A percentile compares a stretch with the other conserved stretches of the same genome.
Conservation (phyloP, 2,329 filamentous ascomycete genomes). For the Trichophaea hybrida region DNA sequence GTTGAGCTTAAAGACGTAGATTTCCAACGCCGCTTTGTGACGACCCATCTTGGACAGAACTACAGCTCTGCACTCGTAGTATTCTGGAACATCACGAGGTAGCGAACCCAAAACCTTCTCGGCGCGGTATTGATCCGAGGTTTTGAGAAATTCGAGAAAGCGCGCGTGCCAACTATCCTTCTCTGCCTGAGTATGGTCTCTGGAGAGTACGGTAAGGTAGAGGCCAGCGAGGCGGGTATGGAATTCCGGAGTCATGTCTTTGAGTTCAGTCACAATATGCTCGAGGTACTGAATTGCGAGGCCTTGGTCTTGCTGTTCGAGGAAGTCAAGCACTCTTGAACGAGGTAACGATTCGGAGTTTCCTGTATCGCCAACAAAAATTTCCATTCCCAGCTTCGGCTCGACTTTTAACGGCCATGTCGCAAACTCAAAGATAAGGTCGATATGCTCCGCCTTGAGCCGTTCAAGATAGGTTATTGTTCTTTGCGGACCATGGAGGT, state of each 20-base stretch:
- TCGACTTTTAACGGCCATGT: slow-evolving; percentile 69
- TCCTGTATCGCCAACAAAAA: slow-evolving; percentile 85
- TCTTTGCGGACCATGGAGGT: slow-evolving; percentile 63
- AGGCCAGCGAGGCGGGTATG: slow-evolving; percentile 72
- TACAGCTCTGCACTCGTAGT: slow-evolving; percentile 80
- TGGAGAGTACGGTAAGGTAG: slow-evolving; percentile 44
- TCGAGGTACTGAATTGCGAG: slow-evolving; percentile 76
- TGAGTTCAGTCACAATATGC: slow-evolving; percentile 75
- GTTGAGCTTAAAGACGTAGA: slow-evolving; percentile 88
- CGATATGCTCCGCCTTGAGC: slow-evolving; percentile 71
- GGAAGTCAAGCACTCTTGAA: slow-evolving; percentile 57
- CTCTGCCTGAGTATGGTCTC: slow-evolving; percentile 20
- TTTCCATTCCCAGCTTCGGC: slow-evolving; percentile 68
- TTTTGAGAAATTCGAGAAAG: slow-evolving; percentile 53
- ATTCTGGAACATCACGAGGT: slow-evolving; percentile 65
- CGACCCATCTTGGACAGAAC: slow-evolving; percentile 89
- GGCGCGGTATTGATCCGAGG: slow-evolving; percentile 67
- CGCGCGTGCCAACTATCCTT: background rate
- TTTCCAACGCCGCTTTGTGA: slow-evolving; percentile 88
- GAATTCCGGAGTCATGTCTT: slow-evolving; percentile 70
- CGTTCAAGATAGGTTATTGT: slow-evolving; percentile 85
- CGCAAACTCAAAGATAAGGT: slow-evolving; percentile 80
- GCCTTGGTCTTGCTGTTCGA: slow-evolving; percentile 51
- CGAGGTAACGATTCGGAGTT: slow-evolving; percentile 84
- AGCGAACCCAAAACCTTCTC: slow-evolving; percentile 63